Evolutionary conservation across 1,284 basidiomycete genomes (phyloP), one percentile per base, ranked within the genome.

Genomic region (Pulveroboletus sp.): DNA sequence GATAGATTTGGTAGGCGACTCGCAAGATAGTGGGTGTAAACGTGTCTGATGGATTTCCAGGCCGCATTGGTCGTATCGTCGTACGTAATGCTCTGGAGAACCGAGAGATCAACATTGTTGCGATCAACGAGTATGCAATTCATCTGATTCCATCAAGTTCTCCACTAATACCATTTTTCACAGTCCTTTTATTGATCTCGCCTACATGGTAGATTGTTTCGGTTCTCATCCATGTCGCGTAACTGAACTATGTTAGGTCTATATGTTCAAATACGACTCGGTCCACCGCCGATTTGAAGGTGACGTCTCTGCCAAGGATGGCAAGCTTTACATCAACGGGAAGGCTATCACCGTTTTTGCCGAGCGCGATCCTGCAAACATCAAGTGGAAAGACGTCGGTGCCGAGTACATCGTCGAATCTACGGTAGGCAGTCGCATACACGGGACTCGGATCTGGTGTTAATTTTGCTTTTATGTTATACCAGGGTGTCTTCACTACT

Each of bases 231-330:
- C 15, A 2, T 25, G 29, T 17, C 26, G 14, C 42, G 10, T 31
- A 40, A 29, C 52, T 69, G 14, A 69, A 12, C 43, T 17, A 9
- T 20, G 12, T 8, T 59, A 91, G 90, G 88, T 94, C 74, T 98
- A 99, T 89, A 97, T 99, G 96, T 97, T 98, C 92, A 98, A 98
- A 85, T 98, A 91, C 77, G 96, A 98, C 78, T 94, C 95, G 62
- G 95, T 96, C 70, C 96, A 99, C 83, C 94, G 96, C 63, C 87
- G 90, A 76, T 99, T 91, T 88, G 89, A 94, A 75, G 96, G 96
- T 62, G 75, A 83, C 56, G 86, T 99, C 67, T 82, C 86, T 75
- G 77, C 81, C 75, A 90, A 92, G 81, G 90, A 94, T 71, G 92
- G 91, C 71, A 96, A 98, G 80, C 92, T 99, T 62, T 74, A 83